Evolutionary conservation across 441 rosid species (phyloP), one percentile per base, ranked within the genome.

Genomic region (Pelargonium australe): DNA sequence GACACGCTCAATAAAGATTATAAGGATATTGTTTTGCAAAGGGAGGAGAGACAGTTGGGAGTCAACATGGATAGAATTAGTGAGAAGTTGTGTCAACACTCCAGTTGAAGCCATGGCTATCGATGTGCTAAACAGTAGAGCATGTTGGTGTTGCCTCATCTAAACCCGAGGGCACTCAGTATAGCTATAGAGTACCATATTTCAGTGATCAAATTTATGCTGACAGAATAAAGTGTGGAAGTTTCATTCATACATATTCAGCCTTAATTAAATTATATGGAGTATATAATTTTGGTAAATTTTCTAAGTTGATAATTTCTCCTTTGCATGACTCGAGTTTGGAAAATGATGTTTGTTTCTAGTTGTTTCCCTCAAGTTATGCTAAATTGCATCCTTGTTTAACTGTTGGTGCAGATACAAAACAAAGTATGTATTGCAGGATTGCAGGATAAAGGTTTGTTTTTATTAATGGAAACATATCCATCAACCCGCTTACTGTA

Each of bases 361-460:
- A 2, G 25, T 7, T 70, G 10, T 65, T 58, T 69, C 7, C 41
- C 31, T 53, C 1, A 14, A 34, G 66, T 7, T 68, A 68, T 25
- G 17, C 28, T 60, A 63, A 47, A 65, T 34, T 64, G 4, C 13
- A 58, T 75, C 44, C 47, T 60, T 63, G 49, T 78, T 69, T 62
- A 68, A 47, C 45, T 74, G 68, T 74, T 82, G 68, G 17, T 84
- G 84, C 96, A 95, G 99, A 66, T 95, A 71, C 64, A 55, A 34
- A 87, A 83, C 77, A 85, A 90, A 83, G 76, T 85, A 53, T 77
- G 79, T 77, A 70, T 95, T 19, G 98, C 89, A 12, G 96, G 98
- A 65, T 70, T 92, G 80, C 98, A 95, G 76, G 99, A 91, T 79
- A 95, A 95, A 87, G 99, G 98, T 89, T 44, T 71, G 83, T 74